A percentile compares a stretch with the other conserved stretches of the same genome.
phyloP scores from a whole-genome alignment of 768 basidiomycete species.

The Dentipellis sp. region DNA sequence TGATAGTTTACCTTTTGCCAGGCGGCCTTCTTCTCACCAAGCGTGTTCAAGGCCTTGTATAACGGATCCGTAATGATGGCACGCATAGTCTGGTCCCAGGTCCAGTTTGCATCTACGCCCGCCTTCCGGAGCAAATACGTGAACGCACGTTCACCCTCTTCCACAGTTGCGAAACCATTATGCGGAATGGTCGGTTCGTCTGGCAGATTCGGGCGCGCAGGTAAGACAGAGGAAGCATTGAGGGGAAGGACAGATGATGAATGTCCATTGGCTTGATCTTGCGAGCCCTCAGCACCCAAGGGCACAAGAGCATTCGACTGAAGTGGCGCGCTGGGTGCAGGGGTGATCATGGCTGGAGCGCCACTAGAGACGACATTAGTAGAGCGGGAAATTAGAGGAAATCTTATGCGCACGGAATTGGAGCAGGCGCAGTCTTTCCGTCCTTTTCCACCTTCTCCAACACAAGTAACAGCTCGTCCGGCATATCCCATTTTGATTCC shows the following conservation, averaged over 20 bases:
- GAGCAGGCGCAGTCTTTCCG: slow-evolving; percentile 27
- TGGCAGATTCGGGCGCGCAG: slow-evolving; percentile 70
- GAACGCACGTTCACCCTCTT: slow-evolving; percentile 94
- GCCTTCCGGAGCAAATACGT: slow-evolving; percentile 82
- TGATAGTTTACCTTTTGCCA: slow-evolving; percentile 74
- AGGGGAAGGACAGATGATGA: slow-evolving; percentile 47
- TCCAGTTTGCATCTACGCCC: slow-evolving; percentile 86
- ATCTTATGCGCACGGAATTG: neutral
- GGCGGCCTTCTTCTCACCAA: slow-evolving; percentile 89
- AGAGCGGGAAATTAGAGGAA: neutral
- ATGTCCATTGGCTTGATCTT: slow-evolving; percentile 30
- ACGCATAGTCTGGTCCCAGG: slow-evolving; percentile 98
- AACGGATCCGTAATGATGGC: slow-evolving; percentile 97
- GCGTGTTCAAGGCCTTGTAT: slow-evolving; percentile 87
- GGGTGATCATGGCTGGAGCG: slow-evolving; percentile 2
- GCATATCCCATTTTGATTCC: slow-evolving; percentile 98
- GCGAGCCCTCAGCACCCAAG: slow-evolving; percentile 5
- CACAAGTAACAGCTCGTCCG: slow-evolving; percentile 80
- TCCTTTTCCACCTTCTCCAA: slow-evolving; percentile 84
- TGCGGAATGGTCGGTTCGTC: slow-evolving; percentile 86
- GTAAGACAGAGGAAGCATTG: slow-evolving; percentile 48
- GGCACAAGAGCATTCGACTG: slow-evolving; percentile 22
- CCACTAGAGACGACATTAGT: neutral
- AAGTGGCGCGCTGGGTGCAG: neutral
- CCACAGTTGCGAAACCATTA: slow-evolving; percentile 77